Evolutionary conservation across 2,329 filamentous ascomycete genomes (phyloP).

Genomic region (Amylocarpus encephaloides): DNA sequence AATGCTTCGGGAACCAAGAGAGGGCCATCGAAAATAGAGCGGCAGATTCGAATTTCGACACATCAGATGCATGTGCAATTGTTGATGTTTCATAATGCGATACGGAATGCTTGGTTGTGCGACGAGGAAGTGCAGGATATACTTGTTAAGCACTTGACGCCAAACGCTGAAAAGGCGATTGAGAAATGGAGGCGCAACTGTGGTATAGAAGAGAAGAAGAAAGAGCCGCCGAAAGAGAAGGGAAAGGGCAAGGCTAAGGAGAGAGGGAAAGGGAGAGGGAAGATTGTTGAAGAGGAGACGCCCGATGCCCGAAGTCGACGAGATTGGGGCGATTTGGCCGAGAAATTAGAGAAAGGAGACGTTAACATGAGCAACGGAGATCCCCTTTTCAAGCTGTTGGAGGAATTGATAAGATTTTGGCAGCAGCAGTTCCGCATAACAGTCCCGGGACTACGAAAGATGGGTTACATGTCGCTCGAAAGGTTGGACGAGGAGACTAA

Average conservation of each 20-base stretch:
- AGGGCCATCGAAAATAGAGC: conserved; percentile 78
- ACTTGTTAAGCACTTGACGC: conserved; percentile 66
- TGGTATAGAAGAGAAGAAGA: conserved; percentile 43
- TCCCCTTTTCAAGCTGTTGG: conserved; percentile 70
- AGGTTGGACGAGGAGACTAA: conserved; percentile 68
- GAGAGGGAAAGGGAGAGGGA: conserved; percentile 29
- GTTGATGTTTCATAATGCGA: conserved; percentile 81
- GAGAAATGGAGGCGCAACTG: conserved; percentile 67
- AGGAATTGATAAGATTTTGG: conserved; percentile 78
- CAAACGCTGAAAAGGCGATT: conserved; percentile 55
- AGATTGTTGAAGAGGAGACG: conserved; percentile 37
- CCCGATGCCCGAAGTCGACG: conserved; percentile 38
- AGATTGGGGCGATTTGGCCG: conserved; percentile 68
- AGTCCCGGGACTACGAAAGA: conserved; percentile 76
- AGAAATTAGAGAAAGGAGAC: conserved; percentile 60
- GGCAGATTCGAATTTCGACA: conserved; percentile 67
- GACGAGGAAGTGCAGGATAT: conserved; percentile 69
- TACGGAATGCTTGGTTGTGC: conserved; percentile 79
- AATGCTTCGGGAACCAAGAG: conserved; percentile 65
- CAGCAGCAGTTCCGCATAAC: conserved; percentile 74
- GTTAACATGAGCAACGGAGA: conserved; percentile 79
- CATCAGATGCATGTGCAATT: conserved; percentile 87
- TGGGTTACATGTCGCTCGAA: conserved; percentile 77
- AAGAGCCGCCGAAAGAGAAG: conserved; percentile 17
- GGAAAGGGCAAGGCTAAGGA: conserved; percentile 32